Percentiles rank a stretch among this genome's conserved stretches.
These are phyloP conservation scores for Oldenlandia corymbosa DNA, from an alignment of 257 asterid genomes.

Conservation along the genomic window DNA sequence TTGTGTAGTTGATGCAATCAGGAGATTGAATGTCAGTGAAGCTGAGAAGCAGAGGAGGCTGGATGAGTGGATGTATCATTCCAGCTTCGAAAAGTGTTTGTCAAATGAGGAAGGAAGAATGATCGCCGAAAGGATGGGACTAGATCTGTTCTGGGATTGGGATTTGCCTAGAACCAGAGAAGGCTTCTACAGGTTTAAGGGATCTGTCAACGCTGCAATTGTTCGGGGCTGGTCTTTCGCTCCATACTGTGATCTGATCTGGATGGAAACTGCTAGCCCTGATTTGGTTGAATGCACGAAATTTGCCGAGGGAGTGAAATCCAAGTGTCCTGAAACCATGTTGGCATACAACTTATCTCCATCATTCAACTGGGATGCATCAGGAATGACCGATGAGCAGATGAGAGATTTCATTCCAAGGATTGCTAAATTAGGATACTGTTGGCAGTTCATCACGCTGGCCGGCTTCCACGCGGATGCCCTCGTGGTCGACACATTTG, in stretches of 20 bases:
- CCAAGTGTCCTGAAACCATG: slow-evolving; percentile 65
- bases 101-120: slow-evolving; percentile 70
- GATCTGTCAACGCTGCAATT: slow-evolving; percentile 75
- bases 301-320: slow-evolving; percentile 70
- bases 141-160: slow-evolving; percentile 87
- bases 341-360: slow-evolving; percentile 93
- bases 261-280: slow-evolving; percentile 96
- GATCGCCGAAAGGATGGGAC: slow-evolving; percentile 55
- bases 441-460: slow-evolving; percentile 96
- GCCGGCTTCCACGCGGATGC: slow-evolving; percentile 96
- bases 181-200: slow-evolving; percentile 80
- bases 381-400: slow-evolving; percentile 81
- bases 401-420: slow-evolving; percentile 84
- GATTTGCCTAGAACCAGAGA: slow-evolving; percentile 90
- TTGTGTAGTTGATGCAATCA: slow-evolving; percentile 65
- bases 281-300: slow-evolving; percentile 82
- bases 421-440: slow-evolving; percentile 73
- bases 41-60: slow-evolving; percentile 63
- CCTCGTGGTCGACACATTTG: slow-evolving; percentile 72
- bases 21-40: slow-evolving; percentile 40
- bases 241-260: slow-evolving; percentile 60
- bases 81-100: slow-evolving; percentile 61
- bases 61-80: slow-evolving; percentile 67
- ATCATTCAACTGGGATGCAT: slow-evolving; percentile 96
- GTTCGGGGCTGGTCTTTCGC: slow-evolving; percentile 92